Evolutionary conservation across 257 asterid genomes (phyloP).

Genomic region (Solanum appendiculatum): DNA sequence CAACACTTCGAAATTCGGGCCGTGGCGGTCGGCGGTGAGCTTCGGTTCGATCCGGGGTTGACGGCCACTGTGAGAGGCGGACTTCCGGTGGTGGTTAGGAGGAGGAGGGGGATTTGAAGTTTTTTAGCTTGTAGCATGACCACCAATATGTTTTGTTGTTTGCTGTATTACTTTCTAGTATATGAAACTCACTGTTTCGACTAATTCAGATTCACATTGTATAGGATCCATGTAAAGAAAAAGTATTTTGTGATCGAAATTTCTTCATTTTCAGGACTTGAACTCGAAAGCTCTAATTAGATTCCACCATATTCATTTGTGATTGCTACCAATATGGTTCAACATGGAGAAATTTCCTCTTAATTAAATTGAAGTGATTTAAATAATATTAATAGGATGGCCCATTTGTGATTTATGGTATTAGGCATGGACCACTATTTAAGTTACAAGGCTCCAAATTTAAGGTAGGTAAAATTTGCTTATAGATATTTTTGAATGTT

Average conservation of each 20-base stretch:
- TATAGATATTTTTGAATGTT: not conserved
- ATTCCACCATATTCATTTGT: not conserved
- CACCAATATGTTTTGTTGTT: not conserved
- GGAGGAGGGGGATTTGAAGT: not conserved
- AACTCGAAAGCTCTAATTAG: not conserved
- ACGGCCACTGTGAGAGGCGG: constrained; percentile 60
- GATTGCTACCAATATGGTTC: not conserved
- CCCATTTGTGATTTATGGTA: not conserved
- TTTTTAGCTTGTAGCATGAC: not conserved
- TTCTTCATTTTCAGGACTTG: not conserved
- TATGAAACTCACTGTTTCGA: not conserved
- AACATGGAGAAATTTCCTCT: not conserved
- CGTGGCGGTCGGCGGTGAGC: not conserved
- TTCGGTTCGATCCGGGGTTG: constrained; percentile 59
- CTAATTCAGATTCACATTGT: not conserved
- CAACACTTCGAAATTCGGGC: constrained; percentile 24
- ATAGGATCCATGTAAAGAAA: not conserved
- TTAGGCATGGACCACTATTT: not conserved
- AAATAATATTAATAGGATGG: not conserved
- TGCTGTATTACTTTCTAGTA: not conserved
- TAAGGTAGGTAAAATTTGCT: not conserved
- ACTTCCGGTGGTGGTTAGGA: constrained; percentile 8
- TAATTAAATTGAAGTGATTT: too few species aligned
- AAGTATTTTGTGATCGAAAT: not conserved
- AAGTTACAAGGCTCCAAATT: not conserved